Percentiles rank a stretch among this genome's conserved stretches.
phyloP scores from a whole-genome alignment of 257 asterid genomes.

The Osmanthus fragrans region DNA sequence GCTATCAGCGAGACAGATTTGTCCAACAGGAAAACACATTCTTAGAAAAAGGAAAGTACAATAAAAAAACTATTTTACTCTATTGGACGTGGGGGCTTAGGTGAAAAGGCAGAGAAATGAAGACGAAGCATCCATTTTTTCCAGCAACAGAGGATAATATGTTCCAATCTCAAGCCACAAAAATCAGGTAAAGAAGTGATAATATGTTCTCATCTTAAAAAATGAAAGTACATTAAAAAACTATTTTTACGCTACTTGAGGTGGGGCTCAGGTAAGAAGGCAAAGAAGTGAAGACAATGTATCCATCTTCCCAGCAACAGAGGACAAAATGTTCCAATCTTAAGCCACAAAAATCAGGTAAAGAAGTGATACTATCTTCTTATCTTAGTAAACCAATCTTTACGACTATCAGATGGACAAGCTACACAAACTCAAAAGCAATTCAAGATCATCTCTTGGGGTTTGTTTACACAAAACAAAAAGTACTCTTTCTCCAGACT shows the following conservation, averaged over 20 bases:
- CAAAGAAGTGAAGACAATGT: background rate
- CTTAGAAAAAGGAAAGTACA: too few species aligned
- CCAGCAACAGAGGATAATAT: too few species aligned
- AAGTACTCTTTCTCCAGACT: background rate
- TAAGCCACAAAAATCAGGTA: background rate
- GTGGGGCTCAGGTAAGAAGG: background rate
- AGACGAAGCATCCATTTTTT: too few species aligned
- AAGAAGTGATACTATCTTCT: background rate
- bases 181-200: too few species aligned
- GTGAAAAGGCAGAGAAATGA: too few species aligned
- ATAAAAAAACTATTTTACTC: too few species aligned
- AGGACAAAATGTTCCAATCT: too few species aligned
- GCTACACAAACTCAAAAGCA: background rate
- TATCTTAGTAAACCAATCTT: background rate
- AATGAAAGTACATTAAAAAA: background rate
- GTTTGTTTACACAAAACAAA: background rate
- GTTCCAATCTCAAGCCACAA: too few species aligned
- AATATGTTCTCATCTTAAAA: too few species aligned
- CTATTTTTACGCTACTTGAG: background rate
- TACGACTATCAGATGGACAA: background rate
- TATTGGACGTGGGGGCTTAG: too few species aligned
- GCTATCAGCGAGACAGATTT: background rate
- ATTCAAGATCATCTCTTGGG: constrained; percentile 6
- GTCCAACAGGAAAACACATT: background rate
- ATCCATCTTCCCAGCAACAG: background rate